Base-by-base conservation (phyloP, 2,329 filamentous ascomycete genomes). In the Cercospora nicotianae region DNA sequence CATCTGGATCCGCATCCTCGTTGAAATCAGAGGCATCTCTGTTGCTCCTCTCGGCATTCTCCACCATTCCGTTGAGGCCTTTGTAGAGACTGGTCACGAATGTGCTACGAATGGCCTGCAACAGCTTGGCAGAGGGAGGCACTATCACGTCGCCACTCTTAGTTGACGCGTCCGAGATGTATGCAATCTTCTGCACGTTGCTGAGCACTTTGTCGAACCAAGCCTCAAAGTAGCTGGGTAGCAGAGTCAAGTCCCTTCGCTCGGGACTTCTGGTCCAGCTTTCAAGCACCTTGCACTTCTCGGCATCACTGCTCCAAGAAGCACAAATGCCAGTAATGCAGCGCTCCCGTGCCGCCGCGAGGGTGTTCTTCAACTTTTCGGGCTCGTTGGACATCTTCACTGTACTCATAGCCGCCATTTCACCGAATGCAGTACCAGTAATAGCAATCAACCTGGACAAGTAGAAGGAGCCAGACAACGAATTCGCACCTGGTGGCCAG, bases 21-120 rank as follows among this genome's bases (percentile, higher is more conserved):
- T 83, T 82, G 23, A 68, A 65, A 20, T 82, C 81, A 57, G 90
- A 88, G 31, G 67, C 62, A 0, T 87, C 82, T 72, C 87, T 88
- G 72, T 89, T 87, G 13, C 89, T 79, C 66, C 89, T 88, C 80
- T 98, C 93, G 3, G 95, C 94, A 79, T 97, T 98, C 80, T 98
- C 95, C 1, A 99, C 93, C 89, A 99, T 94, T 23, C 94, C 95
- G 74, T 92, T 96, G 42, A 99, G 82, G 6, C 93, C 93, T 79
- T 96, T 96, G 80, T 98, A 98, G 53, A 99, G 82, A 67, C 94
- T 97, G 6, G 91, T 93, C 16, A 97, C 93, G 76, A 99, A 99
- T 76, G 96, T 93, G 71, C 89, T 91, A 71, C 94, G 88, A 16
- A 98, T 93, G 87, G 94, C 93, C 78, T 96, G 92, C 53, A 98